Evolutionary conservation across 805 yeast species (phyloP).

Genomic region (Schizosaccharomyces osmophilus): DNA sequence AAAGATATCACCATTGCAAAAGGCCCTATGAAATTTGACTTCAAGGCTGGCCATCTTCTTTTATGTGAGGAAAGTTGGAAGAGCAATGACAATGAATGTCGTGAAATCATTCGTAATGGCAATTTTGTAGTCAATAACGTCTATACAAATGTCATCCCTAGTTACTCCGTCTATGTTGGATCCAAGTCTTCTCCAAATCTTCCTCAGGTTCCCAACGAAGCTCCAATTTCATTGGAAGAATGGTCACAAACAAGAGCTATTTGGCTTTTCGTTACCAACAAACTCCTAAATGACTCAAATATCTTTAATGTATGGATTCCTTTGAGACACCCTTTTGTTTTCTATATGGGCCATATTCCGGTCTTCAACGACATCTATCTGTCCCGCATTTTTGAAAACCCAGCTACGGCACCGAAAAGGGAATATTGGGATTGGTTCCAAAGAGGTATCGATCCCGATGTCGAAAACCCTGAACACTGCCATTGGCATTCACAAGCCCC

Average conservation of each 20-base stretch:
- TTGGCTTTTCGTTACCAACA: constrained; percentile 7
- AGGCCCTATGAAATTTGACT: neutral
- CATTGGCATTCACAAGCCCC: constrained; percentile 9
- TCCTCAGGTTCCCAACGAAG: neutral
- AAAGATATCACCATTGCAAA: constrained; percentile 1
- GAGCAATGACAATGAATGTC: constrained; percentile 5
- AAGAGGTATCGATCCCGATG: constrained; percentile 10
- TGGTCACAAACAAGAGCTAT: constrained; percentile 8
- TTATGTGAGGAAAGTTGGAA: constrained; percentile 9
- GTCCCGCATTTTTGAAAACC: constrained; percentile 4
- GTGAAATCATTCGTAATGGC: constrained; percentile 1
- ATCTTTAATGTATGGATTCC: constrained; percentile 8
- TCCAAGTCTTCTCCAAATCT: neutral
- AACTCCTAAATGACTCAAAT: constrained; percentile 6
- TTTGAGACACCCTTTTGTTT: constrained; percentile 8
- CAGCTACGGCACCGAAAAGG: constrained; percentile 3
- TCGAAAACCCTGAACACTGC: constrained; percentile 9
- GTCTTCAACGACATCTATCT: constrained; percentile 9
- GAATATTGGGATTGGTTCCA: constrained; percentile 6
- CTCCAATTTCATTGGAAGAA: constrained; percentile 5
- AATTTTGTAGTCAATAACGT: neutral
- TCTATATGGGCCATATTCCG: constrained; percentile 10
- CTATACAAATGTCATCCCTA: constrained; percentile 3
- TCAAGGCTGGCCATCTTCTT: constrained; percentile 5
- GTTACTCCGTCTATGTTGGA: constrained; percentile 4